A percentile compares a stretch with the other conserved stretches of the same genome.
These are phyloP conservation scores for Sporothrix dimorphospora DNA, from an alignment of 2,329 filamentous ascomycete genomes.

Conservation along the genomic window DNA sequence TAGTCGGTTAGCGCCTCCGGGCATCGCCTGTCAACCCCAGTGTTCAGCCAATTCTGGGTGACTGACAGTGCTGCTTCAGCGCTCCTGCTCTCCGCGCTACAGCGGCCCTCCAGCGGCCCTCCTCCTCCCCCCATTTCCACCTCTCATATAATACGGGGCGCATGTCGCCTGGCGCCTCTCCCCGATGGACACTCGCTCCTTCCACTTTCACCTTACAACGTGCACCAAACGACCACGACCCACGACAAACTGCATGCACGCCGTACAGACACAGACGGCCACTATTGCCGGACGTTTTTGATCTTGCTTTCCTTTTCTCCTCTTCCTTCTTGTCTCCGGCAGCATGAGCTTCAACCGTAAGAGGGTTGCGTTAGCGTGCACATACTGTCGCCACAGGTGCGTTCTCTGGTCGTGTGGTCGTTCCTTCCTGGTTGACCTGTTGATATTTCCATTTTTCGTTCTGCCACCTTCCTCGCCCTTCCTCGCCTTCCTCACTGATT, in stretches of 20 bases:
- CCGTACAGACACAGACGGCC: background rate
- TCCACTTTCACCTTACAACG: constrained; percentile 4
- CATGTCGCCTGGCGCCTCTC: constrained; percentile 15
- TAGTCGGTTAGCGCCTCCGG: background rate
- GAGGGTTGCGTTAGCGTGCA: constrained; percentile 39
- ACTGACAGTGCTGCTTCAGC: background rate
- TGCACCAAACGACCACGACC: background rate
- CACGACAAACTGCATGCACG: background rate
- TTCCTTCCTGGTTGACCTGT: background rate
- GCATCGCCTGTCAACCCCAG: too few species aligned
- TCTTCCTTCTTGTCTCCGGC: background rate
- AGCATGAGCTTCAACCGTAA: constrained; percentile 39
- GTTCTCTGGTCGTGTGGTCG: background rate
- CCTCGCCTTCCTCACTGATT: background rate
- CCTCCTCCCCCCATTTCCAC: background rate
- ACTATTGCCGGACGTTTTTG: too few species aligned
- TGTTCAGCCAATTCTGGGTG: too few species aligned
- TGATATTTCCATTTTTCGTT: background rate
- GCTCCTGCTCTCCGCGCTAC: too few species aligned
- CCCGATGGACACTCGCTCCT: background rate
- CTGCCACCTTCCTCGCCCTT: background rate
- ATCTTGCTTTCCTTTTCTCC: too few species aligned
- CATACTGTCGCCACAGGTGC: constrained; percentile 39
- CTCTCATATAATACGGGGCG: background rate
- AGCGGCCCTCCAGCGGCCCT: background rate